Conservation (phyloP, 495 filamentous ascomycete species). For the Letharia lupina region DNA sequence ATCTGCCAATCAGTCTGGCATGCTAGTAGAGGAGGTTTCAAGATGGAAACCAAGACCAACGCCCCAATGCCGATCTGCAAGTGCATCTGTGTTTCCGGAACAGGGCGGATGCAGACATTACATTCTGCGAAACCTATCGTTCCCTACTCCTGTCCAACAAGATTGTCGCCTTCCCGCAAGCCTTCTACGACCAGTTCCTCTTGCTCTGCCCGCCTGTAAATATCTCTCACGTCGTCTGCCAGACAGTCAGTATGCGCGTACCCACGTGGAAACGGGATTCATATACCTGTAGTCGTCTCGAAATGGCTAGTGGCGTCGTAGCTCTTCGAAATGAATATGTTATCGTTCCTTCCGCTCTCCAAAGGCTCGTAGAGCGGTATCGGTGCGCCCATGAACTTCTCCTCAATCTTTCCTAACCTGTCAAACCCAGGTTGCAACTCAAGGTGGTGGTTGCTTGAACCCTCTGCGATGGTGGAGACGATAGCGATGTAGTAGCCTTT, state of each 20-base stretch:
- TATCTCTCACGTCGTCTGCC: conserved; percentile 83
- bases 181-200: conserved; percentile 70
- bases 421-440: conserved; percentile 93
- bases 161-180: conserved; percentile 43
- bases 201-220: conserved; percentile 79
- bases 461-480: conserved; percentile 94
- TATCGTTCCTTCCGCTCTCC: conserved; percentile 76
- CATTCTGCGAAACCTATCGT: background rate
- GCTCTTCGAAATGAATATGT: conserved; percentile 96
- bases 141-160: conserved; percentile 41
- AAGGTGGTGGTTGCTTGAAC: conserved; percentile 81
- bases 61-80: background rate
- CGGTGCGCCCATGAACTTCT: conserved; percentile 90
- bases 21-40: background rate
- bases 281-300: conserved; percentile 70
- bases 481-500: conserved; percentile 99
- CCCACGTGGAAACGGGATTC: background rate
- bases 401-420: conserved; percentile 85
- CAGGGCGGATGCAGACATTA: background rate
- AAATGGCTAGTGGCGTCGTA: conserved; percentile 98
- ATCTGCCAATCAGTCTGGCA: background rate
- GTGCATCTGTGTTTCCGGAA: background rate
- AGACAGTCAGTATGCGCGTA: background rate
- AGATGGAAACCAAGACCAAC: background rate
- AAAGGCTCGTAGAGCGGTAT: conserved; percentile 91